Base-by-base conservation (phyloP, 208 protist species). In the Leishmania gerbilli region DNA sequence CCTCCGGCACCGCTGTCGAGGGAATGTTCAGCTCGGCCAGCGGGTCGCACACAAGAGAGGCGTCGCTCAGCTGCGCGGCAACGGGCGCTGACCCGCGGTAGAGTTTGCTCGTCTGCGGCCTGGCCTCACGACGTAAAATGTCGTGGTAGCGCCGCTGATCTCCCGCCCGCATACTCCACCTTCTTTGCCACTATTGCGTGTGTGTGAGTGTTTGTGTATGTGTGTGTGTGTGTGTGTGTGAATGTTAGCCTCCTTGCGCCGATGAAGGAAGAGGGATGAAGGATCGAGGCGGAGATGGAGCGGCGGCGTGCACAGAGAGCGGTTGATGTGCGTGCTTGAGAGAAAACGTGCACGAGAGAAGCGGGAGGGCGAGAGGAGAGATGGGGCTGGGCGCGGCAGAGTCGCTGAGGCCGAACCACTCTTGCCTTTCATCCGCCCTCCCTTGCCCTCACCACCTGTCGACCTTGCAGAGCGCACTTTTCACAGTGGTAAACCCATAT, bases 11-110 rank as follows among this genome's bases (percentile, higher is more conserved):
- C 21, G 75, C 76, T 55, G 87, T 83, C n/a, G 84, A 65, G 56
- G 86, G 75, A 65, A 96, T 84, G 24, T 79, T 58, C 13, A 97
- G 89, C 7, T 81, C 84, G 7, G 31, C 45, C 62, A 95, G 84
- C 0, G 94, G 94, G 80, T 97, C 92, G 34, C 91, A 76, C 56
- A 91, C 76, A 34, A 7, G 8, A 47, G 60, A 21, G 31, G 31
- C 60, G 3, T 51, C 49, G 74, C 55, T 77, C 53, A 45, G 31
- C 74, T 8, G 74, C 17, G 53, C 24, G 9, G 53, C 40, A 19
- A 45, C 71, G 49, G 34, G 71, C 42, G 75, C 15, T 0, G 75
- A 37, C 40, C 75, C 62, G 21, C 47, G 8, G 76, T 31, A 76
- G 60, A 15, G 45, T 15, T 19, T 51, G 49, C 34, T 71, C 68